These are phyloP conservation scores for Corymbia calophylla DNA, from an alignment of 441 rosid genomes.

Conservation along the genomic window DNA sequence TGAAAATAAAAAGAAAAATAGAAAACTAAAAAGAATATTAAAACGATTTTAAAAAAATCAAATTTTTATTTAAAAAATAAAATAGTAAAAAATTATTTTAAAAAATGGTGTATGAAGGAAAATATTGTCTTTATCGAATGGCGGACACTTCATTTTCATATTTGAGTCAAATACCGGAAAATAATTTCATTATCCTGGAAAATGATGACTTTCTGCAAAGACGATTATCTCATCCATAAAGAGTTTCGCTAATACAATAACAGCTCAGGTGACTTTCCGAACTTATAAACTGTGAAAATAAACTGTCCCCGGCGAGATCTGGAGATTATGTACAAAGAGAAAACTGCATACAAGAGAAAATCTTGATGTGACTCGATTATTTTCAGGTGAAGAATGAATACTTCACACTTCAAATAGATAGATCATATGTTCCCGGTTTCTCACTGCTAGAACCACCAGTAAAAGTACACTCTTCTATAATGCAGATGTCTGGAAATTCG, in stretches of 20 bases:
- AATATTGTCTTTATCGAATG: too few relatives aligned
- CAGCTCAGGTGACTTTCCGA: background rate
- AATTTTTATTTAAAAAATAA: too few relatives aligned
- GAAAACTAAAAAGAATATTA: too few relatives aligned
- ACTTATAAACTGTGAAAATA: background rate
- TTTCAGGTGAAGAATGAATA: background rate
- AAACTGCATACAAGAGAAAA: background rate
- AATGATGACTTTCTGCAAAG: background rate
- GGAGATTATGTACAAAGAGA: constrained; percentile 11
- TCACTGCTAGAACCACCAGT: background rate
- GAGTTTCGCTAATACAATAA: background rate
- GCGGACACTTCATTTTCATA: too few relatives aligned
- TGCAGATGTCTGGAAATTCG: background rate
- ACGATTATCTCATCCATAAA: background rate
- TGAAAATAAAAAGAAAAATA: too few relatives aligned
- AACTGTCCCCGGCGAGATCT: background rate
- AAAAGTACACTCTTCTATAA: background rate
- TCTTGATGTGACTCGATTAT: background rate
- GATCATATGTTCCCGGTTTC: background rate
- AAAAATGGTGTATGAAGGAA: too few relatives aligned
- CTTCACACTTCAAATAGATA: background rate
- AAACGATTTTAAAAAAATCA: too few relatives aligned
- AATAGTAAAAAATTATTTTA: too few relatives aligned
- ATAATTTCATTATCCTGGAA: too few relatives aligned
- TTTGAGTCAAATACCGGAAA: too few relatives aligned